Base-by-base conservation (phyloP, 768 basidiomycete genomes). In the Coprinopsis cinerea region DNA sequence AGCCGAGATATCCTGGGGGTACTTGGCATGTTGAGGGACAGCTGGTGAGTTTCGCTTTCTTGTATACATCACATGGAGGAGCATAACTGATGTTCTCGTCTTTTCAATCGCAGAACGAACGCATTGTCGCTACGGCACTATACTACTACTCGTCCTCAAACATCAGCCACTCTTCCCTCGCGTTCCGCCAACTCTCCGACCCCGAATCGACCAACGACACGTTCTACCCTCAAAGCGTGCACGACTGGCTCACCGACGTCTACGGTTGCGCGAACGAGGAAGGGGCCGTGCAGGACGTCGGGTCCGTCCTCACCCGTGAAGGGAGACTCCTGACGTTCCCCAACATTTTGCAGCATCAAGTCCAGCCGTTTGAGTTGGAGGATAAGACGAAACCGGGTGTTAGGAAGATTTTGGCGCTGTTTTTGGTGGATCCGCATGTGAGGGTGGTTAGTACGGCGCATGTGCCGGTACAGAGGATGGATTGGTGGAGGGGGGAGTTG, bases 351-450 rank as follows among this genome's bases (percentile, higher is more conserved):
- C 70, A 71, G 43, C 67, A 70, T 53, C 55, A 55, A 24, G 65
- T 71, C 13, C 51, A 57, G 39, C 61, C 68, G 9, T 73, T 71
- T 56, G 47, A 52, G 26, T 64, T 72, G 15, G 52, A 41, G 1
- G 67, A 74, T 53, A 54, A 52, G 2, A 61, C 63, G 13, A 65
- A 65, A 46, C 67, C 69, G 4, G 73, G 70, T 4, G 60, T 68
- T 47, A 60, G 68, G 27, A 73, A 69, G 55, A 70, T 73, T 27
- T 54, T 74, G 14, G 66, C 63, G 2, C 56, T 73, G 20, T 71
- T 68, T 55, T 63, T 72, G 36, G 62, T 70, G 30, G 66, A 71
- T 49, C 65, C 62, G 2, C 53, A 58, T 24, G 39, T 57, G 22
- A 49, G 28, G n/a, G 53, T 65, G 24, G 52, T 58, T 11, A 61